Conservation (phyloP, 1,284 basidiomycete species). For the Marasmius fiardii region DNA sequence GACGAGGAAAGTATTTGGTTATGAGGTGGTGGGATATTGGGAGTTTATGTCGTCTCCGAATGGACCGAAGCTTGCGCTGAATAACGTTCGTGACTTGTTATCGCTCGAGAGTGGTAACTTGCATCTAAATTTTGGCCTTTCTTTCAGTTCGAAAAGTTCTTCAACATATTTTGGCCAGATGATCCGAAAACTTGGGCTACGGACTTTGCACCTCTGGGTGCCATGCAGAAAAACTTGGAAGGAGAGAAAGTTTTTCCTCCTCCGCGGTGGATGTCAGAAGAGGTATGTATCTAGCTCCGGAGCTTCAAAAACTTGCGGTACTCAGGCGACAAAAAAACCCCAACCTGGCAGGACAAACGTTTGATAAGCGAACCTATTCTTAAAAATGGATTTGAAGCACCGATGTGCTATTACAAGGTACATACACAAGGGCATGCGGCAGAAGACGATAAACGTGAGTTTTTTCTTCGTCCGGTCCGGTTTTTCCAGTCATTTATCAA, state of each 20-base stretch:
- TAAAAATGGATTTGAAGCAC: background rate
- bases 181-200: slow-evolving; percentile 3
- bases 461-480: background rate
- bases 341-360: background rate
- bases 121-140: too few species aligned
- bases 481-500: background rate
- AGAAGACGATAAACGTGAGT: background rate
- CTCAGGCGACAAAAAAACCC: too few species aligned
- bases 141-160: background rate
- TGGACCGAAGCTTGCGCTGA: slow-evolving; percentile 25
- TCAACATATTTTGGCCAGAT: slow-evolving; percentile 7
- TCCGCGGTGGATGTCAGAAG: background rate
- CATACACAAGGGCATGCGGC: background rate
- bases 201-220: background rate
- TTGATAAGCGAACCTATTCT: background rate
- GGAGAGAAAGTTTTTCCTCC: background rate
- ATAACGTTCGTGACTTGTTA: slow-evolving; percentile 28
- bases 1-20: slow-evolving; percentile 24
- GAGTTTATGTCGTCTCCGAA: slow-evolving; percentile 27
- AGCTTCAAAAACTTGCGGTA: too few species aligned
- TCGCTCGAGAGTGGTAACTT: background rate
- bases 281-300: too few species aligned
- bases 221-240: background rate
- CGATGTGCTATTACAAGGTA: background rate
- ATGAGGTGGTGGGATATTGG: slow-evolving; percentile 38